phyloP scores from a whole-genome alignment of 257 asterid genomes.

The Forsythia viridissima region DNA sequence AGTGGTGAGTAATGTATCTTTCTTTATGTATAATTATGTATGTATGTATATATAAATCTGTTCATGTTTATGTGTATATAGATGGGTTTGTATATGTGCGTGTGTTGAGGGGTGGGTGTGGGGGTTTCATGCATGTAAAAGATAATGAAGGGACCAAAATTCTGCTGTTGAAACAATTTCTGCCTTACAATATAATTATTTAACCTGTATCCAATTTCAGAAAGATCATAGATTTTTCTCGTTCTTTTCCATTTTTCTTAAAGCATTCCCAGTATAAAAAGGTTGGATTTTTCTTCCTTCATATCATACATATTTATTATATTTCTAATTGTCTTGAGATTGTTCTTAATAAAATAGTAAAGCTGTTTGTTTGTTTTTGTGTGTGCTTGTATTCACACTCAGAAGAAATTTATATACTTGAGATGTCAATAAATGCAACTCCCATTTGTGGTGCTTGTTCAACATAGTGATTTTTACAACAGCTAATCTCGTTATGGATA shows the following conservation, averaged over 20 bases:
- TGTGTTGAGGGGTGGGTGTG: not conserved
- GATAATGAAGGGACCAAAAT: not conserved
- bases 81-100: not conserved
- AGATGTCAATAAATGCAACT: not conserved
- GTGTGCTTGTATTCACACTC: not conserved
- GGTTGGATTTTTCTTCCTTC: not conserved
- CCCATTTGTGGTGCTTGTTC: not conserved
- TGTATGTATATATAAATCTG: not conserved
- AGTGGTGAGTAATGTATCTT: conserved; percentile 39
- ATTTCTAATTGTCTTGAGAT: not conserved
- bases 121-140: not conserved
- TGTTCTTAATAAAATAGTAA: not conserved
- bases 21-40: not conserved
- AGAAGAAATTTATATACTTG: not conserved
- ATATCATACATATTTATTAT: not conserved
- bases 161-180: not conserved
- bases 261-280: not conserved
- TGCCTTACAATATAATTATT: not conserved
- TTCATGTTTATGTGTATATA: not conserved
- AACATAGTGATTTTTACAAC: not conserved
- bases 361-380: not conserved
- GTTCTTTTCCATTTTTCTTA: not conserved
- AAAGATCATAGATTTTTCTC: not conserved
- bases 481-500: not conserved
- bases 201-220: not conserved